phyloP scores from a whole-genome alignment of 2,329 filamentous ascomycete species.

The Fusarium cicatricum region DNA sequence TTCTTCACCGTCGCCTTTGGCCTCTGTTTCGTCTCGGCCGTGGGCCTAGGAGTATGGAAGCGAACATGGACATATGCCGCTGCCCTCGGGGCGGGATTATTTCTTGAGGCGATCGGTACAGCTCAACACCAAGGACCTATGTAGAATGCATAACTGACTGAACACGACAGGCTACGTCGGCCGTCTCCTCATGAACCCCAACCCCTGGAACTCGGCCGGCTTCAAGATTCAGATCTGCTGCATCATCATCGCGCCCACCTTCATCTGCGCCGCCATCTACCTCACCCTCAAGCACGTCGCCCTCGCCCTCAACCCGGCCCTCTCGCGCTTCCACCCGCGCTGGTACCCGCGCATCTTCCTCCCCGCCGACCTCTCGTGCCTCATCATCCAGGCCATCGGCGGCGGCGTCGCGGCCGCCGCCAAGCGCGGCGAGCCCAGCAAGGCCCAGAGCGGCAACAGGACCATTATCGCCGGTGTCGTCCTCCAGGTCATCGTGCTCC shows the following conservation, averaged over 20 bases:
- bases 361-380: conserved; percentile 65
- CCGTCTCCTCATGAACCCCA: conserved; percentile 58
- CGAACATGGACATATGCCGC: conserved; percentile 64
- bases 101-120: conserved; percentile 61
- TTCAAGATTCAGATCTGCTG: conserved; percentile 68
- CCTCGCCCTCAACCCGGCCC: conserved; percentile 55
- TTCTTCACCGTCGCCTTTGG: conserved; percentile 62
- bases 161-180: conserved; percentile 60
- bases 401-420: conserved; percentile 63
- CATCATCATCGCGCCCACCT: conserved; percentile 67
- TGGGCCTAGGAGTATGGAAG: conserved; percentile 56
- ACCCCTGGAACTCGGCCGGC: conserved; percentile 62
- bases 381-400: conserved; percentile 66
- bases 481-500: conserved; percentile 61
- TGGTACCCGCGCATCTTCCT: conserved; percentile 66
- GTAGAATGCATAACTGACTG: background rate
- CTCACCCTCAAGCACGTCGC: conserved; percentile 69
- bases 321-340: conserved; percentile 61
- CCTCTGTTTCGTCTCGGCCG: conserved; percentile 51
- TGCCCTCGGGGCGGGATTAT: conserved; percentile 58
- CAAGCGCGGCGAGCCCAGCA: conserved; percentile 47
- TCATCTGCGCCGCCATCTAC: conserved; percentile 70
- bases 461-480: conserved; percentile 63
- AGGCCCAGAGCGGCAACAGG: conserved; percentile 56
- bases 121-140: background rate